Evolutionary conservation across 1,284 basidiomycete species (phyloP), one percentile per base, ranked within the genome.

Genomic region (Leccinum pallidistipes): DNA sequence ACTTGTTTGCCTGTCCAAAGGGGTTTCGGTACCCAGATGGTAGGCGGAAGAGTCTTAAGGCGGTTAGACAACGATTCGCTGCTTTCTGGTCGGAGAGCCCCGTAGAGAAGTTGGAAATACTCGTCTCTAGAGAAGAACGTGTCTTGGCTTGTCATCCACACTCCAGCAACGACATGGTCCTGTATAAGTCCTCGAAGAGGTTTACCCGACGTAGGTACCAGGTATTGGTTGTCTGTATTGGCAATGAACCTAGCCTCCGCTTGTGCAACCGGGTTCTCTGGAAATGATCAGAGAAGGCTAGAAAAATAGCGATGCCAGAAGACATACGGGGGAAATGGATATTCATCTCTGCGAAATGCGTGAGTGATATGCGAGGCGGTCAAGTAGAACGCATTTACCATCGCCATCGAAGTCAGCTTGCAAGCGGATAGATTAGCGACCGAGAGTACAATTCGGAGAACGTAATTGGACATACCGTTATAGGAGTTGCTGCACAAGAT

Each of bases 1-100:
- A 99, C 87, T 78, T 99, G 97, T 77, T 99, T 99, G 59, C 97
- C 97, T 0, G 97, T 98, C 97, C 97, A 99, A 60, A 97, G 78
- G 1, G 94, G 88, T 67, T 78, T 81, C 1, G 97, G 97, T 76
- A 92, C 95, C 88, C 91, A 93, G 64, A 99, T 91, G 1, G 97
- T 84, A 3, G 97, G 97, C 1, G 95, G 92, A 6, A 98, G 74
- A 3, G 95, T 98, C 57, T 86, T 75, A 57, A 99, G 82, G 31
- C 88, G 86, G 49, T 88, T 86, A 45, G 79, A 81, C 43, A 86
- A 81, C 53, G 86, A 83, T 66, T 86, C 86, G 64, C 89, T 85
- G 45, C 91, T 88, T 78, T 99, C 97, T 9, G 96, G 94, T 62
- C 94, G 83, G 54, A 99, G 81, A 6, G 97, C 94, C 54, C 97